These are phyloP conservation scores for Crucibulum laeve DNA, from an alignment of 768 basidiomycete species.

Conservation along the genomic window DNA sequence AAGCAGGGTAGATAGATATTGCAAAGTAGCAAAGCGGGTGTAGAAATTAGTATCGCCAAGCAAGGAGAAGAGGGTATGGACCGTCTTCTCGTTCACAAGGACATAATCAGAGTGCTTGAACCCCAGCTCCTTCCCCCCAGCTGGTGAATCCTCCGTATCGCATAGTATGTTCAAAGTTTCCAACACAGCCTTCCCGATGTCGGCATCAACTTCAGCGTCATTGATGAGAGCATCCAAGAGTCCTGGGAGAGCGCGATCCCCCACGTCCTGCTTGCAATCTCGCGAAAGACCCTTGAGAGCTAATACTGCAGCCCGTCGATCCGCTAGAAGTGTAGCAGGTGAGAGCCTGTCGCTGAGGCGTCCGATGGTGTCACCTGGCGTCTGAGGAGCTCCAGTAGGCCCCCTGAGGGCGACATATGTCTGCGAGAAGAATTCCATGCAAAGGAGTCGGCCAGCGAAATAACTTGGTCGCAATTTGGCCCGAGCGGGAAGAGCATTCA, in stretches of 20 bases:
- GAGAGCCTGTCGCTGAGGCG: conserved; percentile 87
- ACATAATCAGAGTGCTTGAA: conserved; percentile 81
- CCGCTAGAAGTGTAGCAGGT: conserved; percentile 85
- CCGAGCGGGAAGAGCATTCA: neutral
- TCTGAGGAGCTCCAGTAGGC: conserved; percentile 79
- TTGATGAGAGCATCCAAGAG: conserved; percentile 79
- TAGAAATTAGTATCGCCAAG: conserved; percentile 79
- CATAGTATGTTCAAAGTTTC: conserved; percentile 87
- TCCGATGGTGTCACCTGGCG: conserved; percentile 78
- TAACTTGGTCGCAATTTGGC: neutral
- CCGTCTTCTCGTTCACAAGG: conserved; percentile 64
- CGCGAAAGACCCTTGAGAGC: conserved; percentile 89
- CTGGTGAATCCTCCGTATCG: conserved; percentile 59
- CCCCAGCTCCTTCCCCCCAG: conserved; percentile 61
- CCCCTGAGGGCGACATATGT: conserved; percentile 84
- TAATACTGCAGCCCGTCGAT: conserved; percentile 90
- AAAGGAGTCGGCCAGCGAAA: neutral
- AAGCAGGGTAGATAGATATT: conserved; percentile 75
- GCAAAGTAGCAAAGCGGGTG: conserved; percentile 77
- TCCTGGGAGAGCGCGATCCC: conserved; percentile 68
- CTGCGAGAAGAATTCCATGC: conserved; percentile 83
- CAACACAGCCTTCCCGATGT: conserved; percentile 87
- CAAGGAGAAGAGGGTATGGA: conserved; percentile 74
- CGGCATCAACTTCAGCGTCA: conserved; percentile 87
- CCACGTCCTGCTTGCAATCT: conserved; percentile 90